A percentile compares a stretch with the other conserved stretches of the same genome.
phyloP scores from a whole-genome alignment of 2,329 filamentous ascomycete species.

The Huntiella omanensis region DNA sequence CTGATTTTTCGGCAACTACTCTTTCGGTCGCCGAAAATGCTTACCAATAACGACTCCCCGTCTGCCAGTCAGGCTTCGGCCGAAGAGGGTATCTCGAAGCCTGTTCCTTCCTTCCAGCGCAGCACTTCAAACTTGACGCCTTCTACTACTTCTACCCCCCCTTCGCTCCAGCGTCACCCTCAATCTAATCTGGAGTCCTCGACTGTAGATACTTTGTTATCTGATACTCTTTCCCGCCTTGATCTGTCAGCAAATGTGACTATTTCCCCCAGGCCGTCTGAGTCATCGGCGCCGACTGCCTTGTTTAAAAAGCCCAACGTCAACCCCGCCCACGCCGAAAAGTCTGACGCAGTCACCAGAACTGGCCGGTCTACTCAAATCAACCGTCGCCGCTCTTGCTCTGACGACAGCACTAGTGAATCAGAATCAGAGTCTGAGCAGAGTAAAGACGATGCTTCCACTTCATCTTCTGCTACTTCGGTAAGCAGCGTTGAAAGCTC shows the following conservation, averaged over 20 bases:
- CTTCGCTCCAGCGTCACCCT: slow-evolving; percentile 42
- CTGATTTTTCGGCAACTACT: too few species aligned
- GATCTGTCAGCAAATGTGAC: slow-evolving; percentile 6
- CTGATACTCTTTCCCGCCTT: slow-evolving; percentile 35
- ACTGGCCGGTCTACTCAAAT: slow-evolving; percentile 24
- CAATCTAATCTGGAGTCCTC: slow-evolving; percentile 55
- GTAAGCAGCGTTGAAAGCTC: not conserved
- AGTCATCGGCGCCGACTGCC: not conserved
- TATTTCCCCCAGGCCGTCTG: slow-evolving; percentile 14
- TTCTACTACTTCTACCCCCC: slow-evolving; percentile 25
- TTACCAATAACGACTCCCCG: too few species aligned
- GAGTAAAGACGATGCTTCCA: not conserved
- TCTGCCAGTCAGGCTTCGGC: slow-evolving; percentile 17
- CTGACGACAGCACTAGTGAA: slow-evolving; percentile 9
- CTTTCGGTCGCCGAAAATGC: too few species aligned
- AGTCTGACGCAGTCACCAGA: slow-evolving; percentile 15
- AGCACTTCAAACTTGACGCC: slow-evolving; percentile 21
- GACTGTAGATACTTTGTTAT: slow-evolving; percentile 40
- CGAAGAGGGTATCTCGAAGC: slow-evolving; percentile 15
- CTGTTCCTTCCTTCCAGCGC: slow-evolving; percentile 15
- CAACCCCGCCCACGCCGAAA: slow-evolving; percentile 18
- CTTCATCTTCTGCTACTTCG: not conserved
- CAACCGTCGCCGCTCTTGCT: slow-evolving; percentile 7
- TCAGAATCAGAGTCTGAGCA: slow-evolving; percentile 9
- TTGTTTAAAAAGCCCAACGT: slow-evolving; percentile 12